Evolutionary conservation across 805 yeast species (phyloP).

Genomic region (Debaryomyces tyrocola): DNA sequence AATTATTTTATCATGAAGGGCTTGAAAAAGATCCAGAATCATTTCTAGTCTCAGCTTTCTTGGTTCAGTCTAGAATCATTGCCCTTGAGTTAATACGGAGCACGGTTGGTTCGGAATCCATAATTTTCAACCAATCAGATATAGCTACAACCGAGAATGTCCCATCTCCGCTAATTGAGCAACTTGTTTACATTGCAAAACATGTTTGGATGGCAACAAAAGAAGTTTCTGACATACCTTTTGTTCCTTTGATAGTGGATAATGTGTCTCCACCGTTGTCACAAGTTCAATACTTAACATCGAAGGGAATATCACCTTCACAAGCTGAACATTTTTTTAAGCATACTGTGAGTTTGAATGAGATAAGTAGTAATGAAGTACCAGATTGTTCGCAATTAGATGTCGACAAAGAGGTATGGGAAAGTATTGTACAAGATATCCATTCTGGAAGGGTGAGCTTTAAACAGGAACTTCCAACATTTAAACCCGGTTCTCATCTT

Average conservation of each 20-base stretch:
- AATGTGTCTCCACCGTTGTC: constrained; percentile 42
- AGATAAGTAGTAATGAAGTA: constrained; percentile 8
- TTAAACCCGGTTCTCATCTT: constrained; percentile 7
- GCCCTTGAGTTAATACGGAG: constrained; percentile 39
- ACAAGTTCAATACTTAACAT: constrained; percentile 24
- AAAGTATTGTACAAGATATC: constrained; percentile 7
- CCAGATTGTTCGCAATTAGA: constrained; percentile 20
- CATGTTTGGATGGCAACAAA: constrained; percentile 39
- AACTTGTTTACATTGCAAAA: constrained; percentile 44
- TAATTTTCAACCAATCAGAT: constrained; percentile 9
- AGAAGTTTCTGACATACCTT: constrained; percentile 33
- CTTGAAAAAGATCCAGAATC: constrained; percentile 15
- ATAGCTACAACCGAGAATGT: constrained; percentile 20
- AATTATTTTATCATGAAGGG: constrained; percentile 18
- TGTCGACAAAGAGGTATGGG: constrained; percentile 14
- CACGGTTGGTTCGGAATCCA: constrained; percentile 21
- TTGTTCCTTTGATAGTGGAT: constrained; percentile 31
- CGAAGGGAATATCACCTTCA: constrained; percentile 20
- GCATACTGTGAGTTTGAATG: constrained; percentile 17
- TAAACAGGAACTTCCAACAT: constrained; percentile 11
- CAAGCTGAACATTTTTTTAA: constrained; percentile 30
- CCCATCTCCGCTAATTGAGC: constrained; percentile 43
- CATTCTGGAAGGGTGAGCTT: constrained; percentile 7
- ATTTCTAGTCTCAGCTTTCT: constrained; percentile 22
- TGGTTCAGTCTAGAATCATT: constrained; percentile 42